These are phyloP conservation scores for Cinchona pubescens DNA, from an alignment of 257 asterid species.

Conservation along the genomic window DNA sequence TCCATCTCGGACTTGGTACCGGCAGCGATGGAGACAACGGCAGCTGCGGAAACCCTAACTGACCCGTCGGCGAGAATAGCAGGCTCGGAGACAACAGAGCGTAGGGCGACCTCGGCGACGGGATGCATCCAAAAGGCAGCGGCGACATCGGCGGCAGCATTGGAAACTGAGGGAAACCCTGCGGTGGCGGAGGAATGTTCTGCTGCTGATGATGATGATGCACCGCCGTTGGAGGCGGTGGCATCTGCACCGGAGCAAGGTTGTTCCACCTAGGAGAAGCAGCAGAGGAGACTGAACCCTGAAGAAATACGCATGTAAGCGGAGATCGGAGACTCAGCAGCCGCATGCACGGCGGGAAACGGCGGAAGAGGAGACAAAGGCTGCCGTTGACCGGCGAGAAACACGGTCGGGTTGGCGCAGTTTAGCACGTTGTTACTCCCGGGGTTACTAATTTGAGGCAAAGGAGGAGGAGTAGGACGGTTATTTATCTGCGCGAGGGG, in stretches of 20 bases:
- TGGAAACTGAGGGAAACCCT: conserved; percentile 30
- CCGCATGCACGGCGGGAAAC: conserved; percentile 55
- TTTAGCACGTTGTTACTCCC: neutral
- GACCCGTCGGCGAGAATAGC: conserved; percentile 64
- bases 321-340: conserved; percentile 56
- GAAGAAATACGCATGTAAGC: conserved; percentile 50
- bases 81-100: conserved; percentile 41
- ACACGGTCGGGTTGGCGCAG: conserved; percentile 9
- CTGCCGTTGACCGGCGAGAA: conserved; percentile 42
- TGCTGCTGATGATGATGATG: conserved; percentile 17
- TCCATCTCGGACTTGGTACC: conserved; percentile 69
- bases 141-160: conserved; percentile 43
- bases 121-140: conserved; percentile 50
- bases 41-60: conserved; percentile 67
- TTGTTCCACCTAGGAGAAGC: conserved; percentile 34
- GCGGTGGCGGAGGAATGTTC: conserved; percentile 33
- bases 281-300: conserved; percentile 29
- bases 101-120: conserved; percentile 50
- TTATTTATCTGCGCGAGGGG: conserved; percentile 65
- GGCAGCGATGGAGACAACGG: conserved; percentile 80
- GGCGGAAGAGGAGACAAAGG: conserved; percentile 58
- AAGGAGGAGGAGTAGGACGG: conserved; percentile 43
- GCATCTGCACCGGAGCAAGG: conserved; percentile 20
- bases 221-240: conserved; percentile 8
- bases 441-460: conserved; percentile 14